Conservation (phyloP, 768 basidiomycete genomes). For the Tricholoma furcatifolium region DNA sequence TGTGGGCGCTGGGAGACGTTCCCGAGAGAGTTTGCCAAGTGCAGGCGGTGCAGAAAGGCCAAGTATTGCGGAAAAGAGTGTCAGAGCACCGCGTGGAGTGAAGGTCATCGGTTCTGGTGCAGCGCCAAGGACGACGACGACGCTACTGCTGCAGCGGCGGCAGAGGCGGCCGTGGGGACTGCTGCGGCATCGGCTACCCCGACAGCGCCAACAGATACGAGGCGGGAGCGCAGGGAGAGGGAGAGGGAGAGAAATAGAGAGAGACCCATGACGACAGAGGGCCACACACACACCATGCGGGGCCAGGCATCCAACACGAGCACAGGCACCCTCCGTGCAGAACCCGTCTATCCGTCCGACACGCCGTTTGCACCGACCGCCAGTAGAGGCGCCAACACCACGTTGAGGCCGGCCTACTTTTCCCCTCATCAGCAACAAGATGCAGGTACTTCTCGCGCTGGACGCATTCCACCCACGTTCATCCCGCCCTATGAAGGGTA, state of each 20-base stretch:
- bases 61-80: slow-evolving; percentile 99
- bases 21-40: slow-evolving; percentile 96
- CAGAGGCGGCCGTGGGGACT: neutral
- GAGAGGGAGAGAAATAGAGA: slow-evolving; percentile 4
- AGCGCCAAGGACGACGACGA: slow-evolving; percentile 61
- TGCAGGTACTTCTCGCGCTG: slow-evolving; percentile 8
- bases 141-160: neutral
- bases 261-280: neutral
- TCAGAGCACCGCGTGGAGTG: slow-evolving; percentile 94
- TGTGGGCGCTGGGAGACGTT: slow-evolving; percentile 94
- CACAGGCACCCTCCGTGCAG: neutral
- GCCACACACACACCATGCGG: neutral
- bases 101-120: slow-evolving; percentile 96
- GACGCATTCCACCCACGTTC: neutral
- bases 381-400: neutral
- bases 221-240: slow-evolving; percentile 10
- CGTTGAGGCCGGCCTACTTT: neutral
- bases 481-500: slow-evolving; percentile 3
- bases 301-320: neutral
- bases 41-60: slow-evolving; percentile 91
- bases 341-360: neutral
- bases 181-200: neutral
- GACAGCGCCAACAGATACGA: neutral
- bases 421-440: neutral
- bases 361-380: neutral